phyloP scores from a whole-genome alignment of 75 land plant genomes.

The Cupressus sempervirens region DNA sequence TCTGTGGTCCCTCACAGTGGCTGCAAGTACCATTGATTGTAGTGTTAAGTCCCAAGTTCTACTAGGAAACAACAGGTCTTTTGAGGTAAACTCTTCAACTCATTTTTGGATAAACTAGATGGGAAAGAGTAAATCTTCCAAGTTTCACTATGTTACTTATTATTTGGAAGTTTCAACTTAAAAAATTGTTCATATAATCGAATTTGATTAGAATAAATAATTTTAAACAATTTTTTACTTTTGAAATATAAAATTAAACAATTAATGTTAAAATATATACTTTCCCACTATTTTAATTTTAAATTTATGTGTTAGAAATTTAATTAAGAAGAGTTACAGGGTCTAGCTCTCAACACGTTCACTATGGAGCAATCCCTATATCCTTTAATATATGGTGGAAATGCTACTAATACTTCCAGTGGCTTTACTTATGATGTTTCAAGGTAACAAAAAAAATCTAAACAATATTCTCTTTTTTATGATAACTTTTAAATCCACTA shows the following conservation, averaged over 20 bases:
- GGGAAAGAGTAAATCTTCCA: too few species aligned
- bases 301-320: too few species aligned
- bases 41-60: slow-evolving; percentile 7
- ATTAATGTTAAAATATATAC: too few species aligned
- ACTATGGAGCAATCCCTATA: not conserved
- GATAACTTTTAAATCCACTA: not conserved
- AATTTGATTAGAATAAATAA: too few species aligned
- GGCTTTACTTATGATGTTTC: not conserved
- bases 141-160: too few species aligned
- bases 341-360: not conserved
- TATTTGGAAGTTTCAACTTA: too few species aligned
- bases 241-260: too few species aligned
- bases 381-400: slow-evolving; percentile 9
- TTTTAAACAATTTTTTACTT: too few species aligned
- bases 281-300: too few species aligned
- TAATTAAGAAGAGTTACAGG: not conserved
- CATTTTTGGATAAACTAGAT: too few species aligned
- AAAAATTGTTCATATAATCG: too few species aligned
- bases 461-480: not conserved
- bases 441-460: not conserved
- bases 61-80: slow-evolving; percentile 9
- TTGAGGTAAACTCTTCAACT: slow-evolving; percentile 1
- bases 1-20: slow-evolving; percentile 54
- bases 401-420: not conserved
- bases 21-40: slow-evolving; percentile 38